Evolutionary conservation across 257 asterid genomes (phyloP).

Genomic region (Asclepias syriaca): DNA sequence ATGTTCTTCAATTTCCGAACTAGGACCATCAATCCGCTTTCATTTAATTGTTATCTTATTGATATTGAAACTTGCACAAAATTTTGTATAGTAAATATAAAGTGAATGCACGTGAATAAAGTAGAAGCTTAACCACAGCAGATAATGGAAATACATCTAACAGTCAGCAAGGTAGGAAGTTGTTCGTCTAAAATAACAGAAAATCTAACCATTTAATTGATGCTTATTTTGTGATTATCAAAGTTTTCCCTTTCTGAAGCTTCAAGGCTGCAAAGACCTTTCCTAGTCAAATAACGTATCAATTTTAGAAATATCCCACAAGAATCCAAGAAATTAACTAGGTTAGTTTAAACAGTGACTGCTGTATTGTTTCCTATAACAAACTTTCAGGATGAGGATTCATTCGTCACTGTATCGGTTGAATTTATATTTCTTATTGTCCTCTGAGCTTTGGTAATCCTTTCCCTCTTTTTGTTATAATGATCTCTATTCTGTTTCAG

Average conservation of each 20-base stretch:
- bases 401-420: not conserved
- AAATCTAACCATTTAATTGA: not conserved
- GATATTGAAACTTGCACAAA: not conserved
- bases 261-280: not conserved
- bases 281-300: not conserved
- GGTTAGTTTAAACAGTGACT: not conserved
- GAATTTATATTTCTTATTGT: constrained; percentile 7
- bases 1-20: not conserved
- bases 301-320: not conserved
- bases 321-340: not conserved
- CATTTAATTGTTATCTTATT: not conserved
- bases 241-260: not conserved
- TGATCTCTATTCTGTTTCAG: constrained; percentile 31
- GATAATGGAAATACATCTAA: not conserved
- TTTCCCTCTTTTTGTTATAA: not conserved
- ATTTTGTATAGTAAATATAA: not conserved
- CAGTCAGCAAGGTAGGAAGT: not conserved
- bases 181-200: not conserved
- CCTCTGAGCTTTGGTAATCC: constrained; percentile 4
- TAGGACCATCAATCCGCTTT: not conserved
- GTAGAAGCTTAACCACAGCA: not conserved
- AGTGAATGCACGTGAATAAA: not conserved
- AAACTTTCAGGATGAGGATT: not conserved
- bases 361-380: not conserved
- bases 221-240: not conserved